phyloP scores from a whole-genome alignment of 768 basidiomycete species.

The Termitomyces sp. region DNA sequence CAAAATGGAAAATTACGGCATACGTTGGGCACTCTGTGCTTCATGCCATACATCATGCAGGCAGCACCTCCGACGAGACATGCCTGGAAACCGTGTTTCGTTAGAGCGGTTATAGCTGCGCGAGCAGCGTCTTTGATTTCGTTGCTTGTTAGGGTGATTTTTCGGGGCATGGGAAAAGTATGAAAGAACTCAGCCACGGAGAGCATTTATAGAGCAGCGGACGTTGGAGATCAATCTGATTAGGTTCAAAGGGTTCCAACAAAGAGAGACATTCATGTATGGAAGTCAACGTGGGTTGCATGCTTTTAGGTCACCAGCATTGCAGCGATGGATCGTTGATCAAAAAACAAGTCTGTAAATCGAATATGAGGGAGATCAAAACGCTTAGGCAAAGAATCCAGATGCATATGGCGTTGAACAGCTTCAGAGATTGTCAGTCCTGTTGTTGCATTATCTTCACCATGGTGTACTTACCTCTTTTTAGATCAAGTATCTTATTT shows the following conservation, averaged over 20 bases:
- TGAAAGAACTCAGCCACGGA: background rate
- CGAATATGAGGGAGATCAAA: background rate
- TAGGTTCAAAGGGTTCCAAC: background rate
- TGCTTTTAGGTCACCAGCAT: background rate
- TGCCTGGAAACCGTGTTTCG: conserved; percentile 21
- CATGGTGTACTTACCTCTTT: too few species aligned
- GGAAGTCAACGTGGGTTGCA: too few species aligned
- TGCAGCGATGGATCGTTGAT: background rate
- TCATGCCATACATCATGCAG: conserved; percentile 32
- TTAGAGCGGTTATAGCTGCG: conserved; percentile 20
- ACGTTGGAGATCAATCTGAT: background rate
- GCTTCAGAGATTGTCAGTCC: too few species aligned
- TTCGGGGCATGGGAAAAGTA: background rate
- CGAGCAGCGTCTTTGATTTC: conserved; percentile 22
- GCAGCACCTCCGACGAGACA: conserved; percentile 37
- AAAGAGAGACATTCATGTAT: background rate
- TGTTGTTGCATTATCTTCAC: too few species aligned
- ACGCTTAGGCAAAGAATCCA: background rate
- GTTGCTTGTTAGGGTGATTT: background rate
- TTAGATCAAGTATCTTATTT: too few species aligned
- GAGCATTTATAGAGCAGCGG: background rate
- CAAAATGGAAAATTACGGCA: background rate
- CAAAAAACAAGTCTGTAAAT: background rate
- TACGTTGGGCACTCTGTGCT: conserved; percentile 30
- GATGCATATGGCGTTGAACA: background rate